phyloP scores from a whole-genome alignment of 345 rosid genomes.

The Lagerstroemia speciosa region DNA sequence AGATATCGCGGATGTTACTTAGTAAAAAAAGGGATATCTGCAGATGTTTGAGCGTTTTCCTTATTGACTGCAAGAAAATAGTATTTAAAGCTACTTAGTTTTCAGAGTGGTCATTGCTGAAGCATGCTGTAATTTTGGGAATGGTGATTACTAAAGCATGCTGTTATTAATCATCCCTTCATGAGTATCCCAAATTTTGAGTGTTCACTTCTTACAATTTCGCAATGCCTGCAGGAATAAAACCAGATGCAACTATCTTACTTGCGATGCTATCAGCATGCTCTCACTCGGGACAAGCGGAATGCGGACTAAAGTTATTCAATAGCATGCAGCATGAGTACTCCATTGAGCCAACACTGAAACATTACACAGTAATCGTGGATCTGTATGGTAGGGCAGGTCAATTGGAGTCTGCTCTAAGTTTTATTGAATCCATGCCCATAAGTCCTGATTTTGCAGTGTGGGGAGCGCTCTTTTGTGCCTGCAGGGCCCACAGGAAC shows the following conservation, averaged over 20 bases:
- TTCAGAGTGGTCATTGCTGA: neutral
- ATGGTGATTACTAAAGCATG: neutral
- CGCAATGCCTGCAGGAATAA: slow-evolving; percentile 1
- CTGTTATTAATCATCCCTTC: neutral
- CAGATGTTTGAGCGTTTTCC: neutral
- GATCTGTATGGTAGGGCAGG: slow-evolving; percentile 79
- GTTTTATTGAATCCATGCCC: slow-evolving; percentile 61
- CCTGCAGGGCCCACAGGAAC: slow-evolving; percentile 3
- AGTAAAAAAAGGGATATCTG: neutral
- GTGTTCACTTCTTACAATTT: neutral
- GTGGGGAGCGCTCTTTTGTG: slow-evolving; percentile 69
- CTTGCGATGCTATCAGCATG: neutral
- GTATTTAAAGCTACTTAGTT: neutral
- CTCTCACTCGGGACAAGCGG: slow-evolving; percentile 1
- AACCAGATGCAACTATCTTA: neutral
- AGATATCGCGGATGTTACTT: no score
- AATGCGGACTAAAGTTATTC: neutral
- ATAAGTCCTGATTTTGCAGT: slow-evolving; percentile 60
- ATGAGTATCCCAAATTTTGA: neutral
- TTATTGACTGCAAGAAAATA: neutral
- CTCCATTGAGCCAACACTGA: slow-evolving; percentile 24
- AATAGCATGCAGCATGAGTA: slow-evolving; percentile 1
- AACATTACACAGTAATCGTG: slow-evolving; percentile 71
- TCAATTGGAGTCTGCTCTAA: slow-evolving; percentile 49
- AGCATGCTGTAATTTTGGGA: neutral